Conservation (phyloP, 2,329 filamentous ascomycete genomes). For the Aspergillus novofumigatus region DNA sequence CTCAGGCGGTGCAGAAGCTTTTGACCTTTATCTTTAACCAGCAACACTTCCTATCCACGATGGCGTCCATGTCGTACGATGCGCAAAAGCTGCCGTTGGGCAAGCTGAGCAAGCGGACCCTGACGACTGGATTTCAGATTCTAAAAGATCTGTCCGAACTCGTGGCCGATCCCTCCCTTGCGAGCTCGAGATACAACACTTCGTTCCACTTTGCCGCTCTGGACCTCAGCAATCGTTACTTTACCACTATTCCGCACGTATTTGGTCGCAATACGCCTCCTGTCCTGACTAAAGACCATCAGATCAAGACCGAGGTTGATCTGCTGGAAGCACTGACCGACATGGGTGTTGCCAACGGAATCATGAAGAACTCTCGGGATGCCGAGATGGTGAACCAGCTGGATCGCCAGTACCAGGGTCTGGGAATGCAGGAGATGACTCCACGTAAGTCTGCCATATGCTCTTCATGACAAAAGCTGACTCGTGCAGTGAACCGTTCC, state of each 20-base stretch:
- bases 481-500: constrained; percentile 45
- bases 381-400: constrained; percentile 57
- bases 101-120: constrained; percentile 75
- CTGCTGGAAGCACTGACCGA: constrained; percentile 76
- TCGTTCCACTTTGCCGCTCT: constrained; percentile 47
- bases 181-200: constrained; percentile 42
- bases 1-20: constrained; percentile 59
- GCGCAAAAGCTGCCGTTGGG: constrained; percentile 72
- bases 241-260: constrained; percentile 74
- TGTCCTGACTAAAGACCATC: constrained; percentile 53
- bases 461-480: constrained; percentile 9
- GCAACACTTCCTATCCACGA: constrained; percentile 60
- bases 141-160: constrained; percentile 71
- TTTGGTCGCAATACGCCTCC: constrained; percentile 73
- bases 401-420: constrained; percentile 67
- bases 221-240: constrained; percentile 70
- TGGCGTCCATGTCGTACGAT: constrained; percentile 44
- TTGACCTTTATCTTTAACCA: constrained; percentile 83
- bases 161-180: constrained; percentile 52
- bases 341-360: constrained; percentile 75
- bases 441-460: constrained; percentile 36
- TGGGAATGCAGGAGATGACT: constrained; percentile 74
- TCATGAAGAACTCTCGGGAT: constrained; percentile 66
- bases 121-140: constrained; percentile 68
- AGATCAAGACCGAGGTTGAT: constrained; percentile 72